These are phyloP conservation scores for Septoria petroselini DNA, from an alignment of 2,329 filamentous ascomycete genomes.

Conservation along the genomic window DNA sequence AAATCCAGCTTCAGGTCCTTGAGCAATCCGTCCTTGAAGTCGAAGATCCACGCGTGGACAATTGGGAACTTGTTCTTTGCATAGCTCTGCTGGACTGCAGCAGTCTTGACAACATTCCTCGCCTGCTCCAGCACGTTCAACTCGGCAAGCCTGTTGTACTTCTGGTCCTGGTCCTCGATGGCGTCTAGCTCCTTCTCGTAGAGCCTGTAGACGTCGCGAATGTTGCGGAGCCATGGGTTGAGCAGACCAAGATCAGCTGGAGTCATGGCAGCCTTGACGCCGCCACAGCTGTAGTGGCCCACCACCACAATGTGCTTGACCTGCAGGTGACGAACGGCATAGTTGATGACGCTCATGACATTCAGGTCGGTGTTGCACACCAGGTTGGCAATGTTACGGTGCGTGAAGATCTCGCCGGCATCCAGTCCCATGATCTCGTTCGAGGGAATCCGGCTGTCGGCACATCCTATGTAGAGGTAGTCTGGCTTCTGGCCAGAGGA, in stretches of 20 bases:
- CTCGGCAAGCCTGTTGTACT: slow-evolving; percentile 18
- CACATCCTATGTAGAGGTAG: slow-evolving; percentile 79
- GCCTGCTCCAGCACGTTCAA: slow-evolving; percentile 20
- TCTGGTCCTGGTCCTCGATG: slow-evolving; percentile 15
- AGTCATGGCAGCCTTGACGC: slow-evolving; percentile 53
- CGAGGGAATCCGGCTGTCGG: slow-evolving; percentile 78
- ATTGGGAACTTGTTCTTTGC: slow-evolving; percentile 18
- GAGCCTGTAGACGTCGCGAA: slow-evolving; percentile 40
- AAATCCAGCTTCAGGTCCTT: slow-evolving; percentile 20
- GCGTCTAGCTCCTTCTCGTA: slow-evolving; percentile 17
- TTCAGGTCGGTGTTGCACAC: slow-evolving; percentile 70
- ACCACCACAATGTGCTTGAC: slow-evolving; percentile 61
- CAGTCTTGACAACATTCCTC: slow-evolving; percentile 19
- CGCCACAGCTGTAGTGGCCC: slow-evolving; percentile 59
- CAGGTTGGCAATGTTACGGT: slow-evolving; percentile 85
- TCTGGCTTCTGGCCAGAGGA: slow-evolving; percentile 63
- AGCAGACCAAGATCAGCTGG: slow-evolving; percentile 56
- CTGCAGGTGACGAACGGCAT: slow-evolving; percentile 67
- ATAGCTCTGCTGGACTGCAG: slow-evolving; percentile 20
- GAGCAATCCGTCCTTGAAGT: slow-evolving; percentile 19
- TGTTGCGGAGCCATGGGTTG: slow-evolving; percentile 58
- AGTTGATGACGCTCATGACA: slow-evolving; percentile 73
- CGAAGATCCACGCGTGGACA: slow-evolving; percentile 19
- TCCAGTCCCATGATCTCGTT: slow-evolving; percentile 72
- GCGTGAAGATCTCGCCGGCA: slow-evolving; percentile 79